phyloP scores from a whole-genome alignment of 306 rosid species.

The Notholithocarpus densiflorus region DNA sequence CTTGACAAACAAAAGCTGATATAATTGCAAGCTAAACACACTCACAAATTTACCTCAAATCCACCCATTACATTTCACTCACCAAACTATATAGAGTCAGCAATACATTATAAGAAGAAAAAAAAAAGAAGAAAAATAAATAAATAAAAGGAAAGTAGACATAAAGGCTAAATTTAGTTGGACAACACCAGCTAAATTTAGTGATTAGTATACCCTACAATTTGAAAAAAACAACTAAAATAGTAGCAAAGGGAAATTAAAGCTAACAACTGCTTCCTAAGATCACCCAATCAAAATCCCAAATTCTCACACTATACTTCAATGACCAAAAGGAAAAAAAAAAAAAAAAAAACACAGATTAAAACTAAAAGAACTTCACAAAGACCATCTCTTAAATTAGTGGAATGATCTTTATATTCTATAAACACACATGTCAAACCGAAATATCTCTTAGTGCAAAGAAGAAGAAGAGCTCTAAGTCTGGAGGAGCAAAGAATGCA shows the following conservation, averaged over 20 bases:
- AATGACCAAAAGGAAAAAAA: constrained; percentile 13
- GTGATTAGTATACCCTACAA: constrained; percentile 50
- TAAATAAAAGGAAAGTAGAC: constrained; percentile 5
- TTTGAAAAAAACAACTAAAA: constrained; percentile 31
- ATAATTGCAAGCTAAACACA: constrained; percentile 36
- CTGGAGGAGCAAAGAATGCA: constrained; percentile 90
- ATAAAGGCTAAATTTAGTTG: constrained; percentile 37
- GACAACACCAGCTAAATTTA: constrained; percentile 44
- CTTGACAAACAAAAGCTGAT: constrained; percentile 38
- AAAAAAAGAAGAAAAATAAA: background rate
- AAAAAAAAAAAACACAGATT: constrained; percentile 1
- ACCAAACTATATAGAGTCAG: constrained; percentile 50
- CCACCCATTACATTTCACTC: constrained; percentile 57
- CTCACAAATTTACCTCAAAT: constrained; percentile 27
- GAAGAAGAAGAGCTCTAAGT: constrained; percentile 81
- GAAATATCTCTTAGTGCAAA: constrained; percentile 59
- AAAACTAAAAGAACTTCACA: constrained; percentile 25
- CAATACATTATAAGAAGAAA: constrained; percentile 14
- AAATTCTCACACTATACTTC: constrained; percentile 15
- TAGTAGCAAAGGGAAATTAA: constrained; percentile 26
- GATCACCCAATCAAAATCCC: constrained; percentile 37
- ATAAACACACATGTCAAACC: constrained; percentile 39
- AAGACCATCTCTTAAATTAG: constrained; percentile 35
- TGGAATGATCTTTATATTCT: constrained; percentile 27
- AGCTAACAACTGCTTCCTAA: constrained; percentile 34